A percentile compares a stretch with the other conserved stretches of the same genome.
Conservation (phyloP, 208 protist species). For the Trypanosoma grayi region DNA sequence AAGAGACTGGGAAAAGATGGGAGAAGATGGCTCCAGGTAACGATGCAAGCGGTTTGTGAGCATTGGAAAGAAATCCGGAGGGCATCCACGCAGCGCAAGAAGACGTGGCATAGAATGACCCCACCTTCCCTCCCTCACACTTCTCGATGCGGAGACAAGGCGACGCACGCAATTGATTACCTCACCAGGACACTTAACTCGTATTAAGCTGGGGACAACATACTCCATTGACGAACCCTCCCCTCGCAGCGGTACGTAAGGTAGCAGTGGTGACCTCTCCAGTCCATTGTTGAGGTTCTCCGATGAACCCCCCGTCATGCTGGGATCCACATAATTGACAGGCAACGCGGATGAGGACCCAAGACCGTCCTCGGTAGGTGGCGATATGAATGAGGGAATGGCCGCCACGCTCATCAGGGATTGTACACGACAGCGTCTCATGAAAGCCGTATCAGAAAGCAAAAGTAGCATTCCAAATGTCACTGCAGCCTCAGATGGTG, state of each 20-base stretch:
- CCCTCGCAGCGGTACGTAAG: not conserved
- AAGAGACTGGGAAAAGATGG: slow-evolving; percentile 9
- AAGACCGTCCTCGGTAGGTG: not conserved
- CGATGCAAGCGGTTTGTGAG: slow-evolving; percentile 8
- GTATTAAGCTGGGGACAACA: slow-evolving; percentile 12
- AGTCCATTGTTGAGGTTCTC: not conserved
- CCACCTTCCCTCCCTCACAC: not conserved
- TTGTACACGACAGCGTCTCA: slow-evolving; percentile 1
- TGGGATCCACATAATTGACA: not conserved
- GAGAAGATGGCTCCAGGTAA: slow-evolving; percentile 2
- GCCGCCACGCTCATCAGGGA: not conserved
- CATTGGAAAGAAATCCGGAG: slow-evolving; percentile 18
- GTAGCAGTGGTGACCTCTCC: not conserved
- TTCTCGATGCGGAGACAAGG: not conserved
- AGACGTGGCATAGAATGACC: not conserved
- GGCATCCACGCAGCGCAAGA: slow-evolving; percentile 3
- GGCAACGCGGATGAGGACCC: too few species aligned
- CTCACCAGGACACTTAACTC: slow-evolving; percentile 1
- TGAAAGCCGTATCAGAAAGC: slow-evolving; percentile 28
- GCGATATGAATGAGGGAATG: not conserved
- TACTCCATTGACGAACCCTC: not conserved
- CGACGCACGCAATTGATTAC: slow-evolving; percentile 14
- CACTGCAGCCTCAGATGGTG: slow-evolving; percentile 15
- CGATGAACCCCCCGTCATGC: not conserved
- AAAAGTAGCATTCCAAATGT: slow-evolving; percentile 29